Conservation (phyloP, 78 protist species). For the Salpingoeca rosetta region DNA sequence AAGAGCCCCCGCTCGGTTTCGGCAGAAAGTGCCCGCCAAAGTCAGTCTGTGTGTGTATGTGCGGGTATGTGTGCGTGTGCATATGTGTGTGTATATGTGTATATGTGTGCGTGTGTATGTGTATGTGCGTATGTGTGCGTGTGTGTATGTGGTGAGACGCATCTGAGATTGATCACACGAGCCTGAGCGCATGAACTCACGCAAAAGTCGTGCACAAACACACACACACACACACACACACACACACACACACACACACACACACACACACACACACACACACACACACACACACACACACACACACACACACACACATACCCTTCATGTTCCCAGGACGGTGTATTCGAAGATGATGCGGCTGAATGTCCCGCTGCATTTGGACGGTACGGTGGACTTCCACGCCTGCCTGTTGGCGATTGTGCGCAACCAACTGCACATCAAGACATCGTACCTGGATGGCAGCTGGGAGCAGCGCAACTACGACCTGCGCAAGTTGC, state of each 20-base stretch:
- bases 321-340: no score
- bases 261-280: not conserved
- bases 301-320: not conserved
- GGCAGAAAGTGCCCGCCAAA: not conserved
- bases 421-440: not conserved
- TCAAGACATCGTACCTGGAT: not conserved
- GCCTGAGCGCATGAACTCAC: not conserved
- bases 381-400: not conserved
- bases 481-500: no score
- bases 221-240: not conserved
- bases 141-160: no score
- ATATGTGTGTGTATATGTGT: no score
- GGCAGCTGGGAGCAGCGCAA: no score
- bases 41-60: no score
- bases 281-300: not conserved
- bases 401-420: not conserved
- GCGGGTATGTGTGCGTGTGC: no score
- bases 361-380: not conserved
- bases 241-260: not conserved
- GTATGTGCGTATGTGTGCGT: not conserved
- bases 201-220: not conserved
- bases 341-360: not conserved
- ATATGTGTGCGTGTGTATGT: not conserved
- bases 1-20: not conserved
- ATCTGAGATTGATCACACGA: no score